Percentiles rank a stretch among this genome's conserved stretches.
Conservation (phyloP, 2,329 filamentous ascomycete genomes). For the Thelonectria rubi region DNA sequence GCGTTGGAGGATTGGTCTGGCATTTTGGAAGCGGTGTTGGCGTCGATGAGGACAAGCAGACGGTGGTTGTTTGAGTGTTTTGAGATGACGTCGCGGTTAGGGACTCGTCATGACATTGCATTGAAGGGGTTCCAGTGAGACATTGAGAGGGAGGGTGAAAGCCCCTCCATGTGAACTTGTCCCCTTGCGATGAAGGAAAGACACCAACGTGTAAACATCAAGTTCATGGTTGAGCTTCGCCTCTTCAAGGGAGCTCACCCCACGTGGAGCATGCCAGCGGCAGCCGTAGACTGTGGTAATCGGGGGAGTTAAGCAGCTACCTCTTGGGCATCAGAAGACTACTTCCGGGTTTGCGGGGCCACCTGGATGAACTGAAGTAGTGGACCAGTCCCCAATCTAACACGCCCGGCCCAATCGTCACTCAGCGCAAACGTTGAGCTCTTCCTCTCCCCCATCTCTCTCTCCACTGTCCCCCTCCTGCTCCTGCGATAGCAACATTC, state of each 20-base stretch:
- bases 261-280: slow-evolving; percentile 15
- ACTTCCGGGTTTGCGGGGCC: not conserved
- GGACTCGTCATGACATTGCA: not conserved
- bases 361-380: not conserved
- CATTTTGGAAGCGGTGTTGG: slow-evolving; percentile 29
- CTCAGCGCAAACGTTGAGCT: not conserved
- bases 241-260: slow-evolving; percentile 3
- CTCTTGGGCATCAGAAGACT: not conserved
- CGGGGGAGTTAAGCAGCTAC: not conserved
- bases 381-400: not conserved
- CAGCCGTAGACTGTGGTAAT: not conserved
- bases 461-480: not conserved
- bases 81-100: not conserved
- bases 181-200: not conserved
- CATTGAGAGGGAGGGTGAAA: not conserved
- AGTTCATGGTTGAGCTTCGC: slow-evolving; percentile 2
- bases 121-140: too few species aligned
- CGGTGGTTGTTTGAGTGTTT: not conserved
- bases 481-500: not conserved
- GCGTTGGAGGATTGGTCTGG: slow-evolving; percentile 20
- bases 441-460: not conserved
- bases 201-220: not conserved
- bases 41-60: slow-evolving; percentile 1
- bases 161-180: not conserved
- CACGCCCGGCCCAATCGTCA: not conserved